Percentiles rank a stretch among this genome's conserved stretches.
These are phyloP conservation scores for Babesia bovis DNA, from an alignment of 169 alveolate genomes.

Conservation along the genomic window DNA sequence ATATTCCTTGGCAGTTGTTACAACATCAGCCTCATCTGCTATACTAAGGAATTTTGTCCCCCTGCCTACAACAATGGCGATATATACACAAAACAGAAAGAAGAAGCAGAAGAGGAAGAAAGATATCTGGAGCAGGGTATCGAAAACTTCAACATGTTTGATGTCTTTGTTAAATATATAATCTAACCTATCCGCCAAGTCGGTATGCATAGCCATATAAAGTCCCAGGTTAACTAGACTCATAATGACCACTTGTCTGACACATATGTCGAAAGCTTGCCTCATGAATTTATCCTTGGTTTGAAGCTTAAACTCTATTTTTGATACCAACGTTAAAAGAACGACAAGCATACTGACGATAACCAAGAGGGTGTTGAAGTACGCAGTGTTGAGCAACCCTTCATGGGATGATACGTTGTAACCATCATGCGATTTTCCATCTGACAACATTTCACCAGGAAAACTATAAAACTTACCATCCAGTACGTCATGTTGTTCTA, in stretches of 20 bases:
- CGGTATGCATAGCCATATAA: conserved; percentile 83
- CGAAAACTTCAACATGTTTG: conserved; percentile 65
- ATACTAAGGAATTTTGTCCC: conserved; percentile 65
- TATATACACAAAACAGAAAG: conserved; percentile 38
- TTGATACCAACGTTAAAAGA: conserved; percentile 19
- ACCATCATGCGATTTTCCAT: not conserved
- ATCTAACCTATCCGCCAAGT: conserved; percentile 76
- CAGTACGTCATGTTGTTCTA: no score
- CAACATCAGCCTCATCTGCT: conserved; percentile 69
- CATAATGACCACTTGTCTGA: conserved; percentile 79
- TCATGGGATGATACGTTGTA: not conserved
- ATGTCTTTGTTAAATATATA: conserved; percentile 71
- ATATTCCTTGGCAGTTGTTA: conserved; percentile 38
- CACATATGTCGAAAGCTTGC: conserved; percentile 78
- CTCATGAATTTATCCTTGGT: conserved; percentile 76
- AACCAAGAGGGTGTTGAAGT: conserved; percentile 32
- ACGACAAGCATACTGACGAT: conserved; percentile 8
- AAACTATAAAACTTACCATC: no score
- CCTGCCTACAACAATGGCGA: conserved; percentile 57
- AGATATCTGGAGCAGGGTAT: conserved; percentile 73
- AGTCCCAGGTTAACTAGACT: conserved; percentile 77
- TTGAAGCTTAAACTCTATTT: conserved; percentile 6
- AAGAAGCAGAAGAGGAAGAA: conserved; percentile 60
- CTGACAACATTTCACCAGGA: no score
- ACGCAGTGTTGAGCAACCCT: conserved; percentile 1